Base-by-base conservation (phyloP, 2,329 filamentous ascomycete species). In the Cadophora sp. region DNA sequence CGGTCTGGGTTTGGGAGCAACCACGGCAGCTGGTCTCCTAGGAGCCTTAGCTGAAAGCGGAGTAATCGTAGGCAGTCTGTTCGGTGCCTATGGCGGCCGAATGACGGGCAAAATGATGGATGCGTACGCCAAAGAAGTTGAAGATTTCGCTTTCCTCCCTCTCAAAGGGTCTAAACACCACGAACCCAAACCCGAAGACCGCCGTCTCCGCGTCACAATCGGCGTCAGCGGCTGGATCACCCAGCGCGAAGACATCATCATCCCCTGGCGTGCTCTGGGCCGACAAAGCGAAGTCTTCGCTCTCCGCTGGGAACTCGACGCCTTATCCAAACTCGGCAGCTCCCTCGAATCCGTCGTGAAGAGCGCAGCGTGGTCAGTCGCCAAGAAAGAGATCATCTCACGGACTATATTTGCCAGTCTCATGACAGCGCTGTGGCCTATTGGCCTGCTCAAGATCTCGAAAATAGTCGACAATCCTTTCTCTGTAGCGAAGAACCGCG, bases 91-190 rank as follows among this genome's bases (percentile, higher is more conserved):
- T 77, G 92, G 92, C 53, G 89, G 91, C 1, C 88, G 90, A 43
- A 94, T 97, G 85, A 92, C 92, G 0, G 89, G 90, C 63, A 91
- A 94, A 78, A 93, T 94, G 84, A 92, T 97, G 85, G 93, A 97
- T 72, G 85, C 90, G n/a, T 97, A 97, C 77, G 87, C 91, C 12
- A 89, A 89, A 73, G 93, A 97, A 72, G 90, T 98, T 19, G 89
- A 93, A 74, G 94, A 98, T 76, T 97, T 97, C 79, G 93, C 89
- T 0, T 92, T 98, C 74, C 80, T 97, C 12, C 92, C 93, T 0
- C 83, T 97, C 19, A 87, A 89, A 63, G 85, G 86, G 16, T 77
- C 81, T 16, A 78, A 76, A 55, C 75, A 79, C 46, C 69, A 79
- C 67, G 80, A 85, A 68, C 76, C 88, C 69, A 78, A 84, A 65